These are phyloP conservation scores for Euphorbia pulcherrima DNA, from an alignment of 345 rosid genomes.

Conservation along the genomic window DNA sequence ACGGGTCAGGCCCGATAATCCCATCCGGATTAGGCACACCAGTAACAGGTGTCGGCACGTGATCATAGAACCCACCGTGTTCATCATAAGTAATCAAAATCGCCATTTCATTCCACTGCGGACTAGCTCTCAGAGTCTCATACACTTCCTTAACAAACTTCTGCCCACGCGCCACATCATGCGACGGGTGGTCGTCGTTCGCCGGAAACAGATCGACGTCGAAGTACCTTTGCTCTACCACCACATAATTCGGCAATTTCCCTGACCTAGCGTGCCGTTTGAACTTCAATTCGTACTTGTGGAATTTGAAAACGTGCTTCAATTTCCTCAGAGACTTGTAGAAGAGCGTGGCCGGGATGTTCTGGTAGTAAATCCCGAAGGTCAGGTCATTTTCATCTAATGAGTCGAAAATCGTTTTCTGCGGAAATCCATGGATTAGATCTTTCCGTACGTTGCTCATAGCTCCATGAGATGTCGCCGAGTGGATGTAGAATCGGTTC, in stretches of 20 bases:
- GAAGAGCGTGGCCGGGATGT: slow-evolving; percentile 90
- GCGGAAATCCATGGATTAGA: slow-evolving; percentile 84
- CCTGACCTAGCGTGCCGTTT: slow-evolving; percentile 66
- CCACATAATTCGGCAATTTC: slow-evolving; percentile 73
- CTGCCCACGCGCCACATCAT: slow-evolving; percentile 85
- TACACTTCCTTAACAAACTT: slow-evolving; percentile 90
- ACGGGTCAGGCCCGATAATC: slow-evolving; percentile 83
- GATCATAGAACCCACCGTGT: slow-evolving; percentile 97
- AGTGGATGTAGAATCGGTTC: slow-evolving; percentile 93
- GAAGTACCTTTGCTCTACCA: slow-evolving; percentile 84
- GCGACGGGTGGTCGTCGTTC: slow-evolving; percentile 96
- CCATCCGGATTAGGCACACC: slow-evolving; percentile 94
- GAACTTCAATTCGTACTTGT: slow-evolving; percentile 56
- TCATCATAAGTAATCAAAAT: slow-evolving; percentile 86
- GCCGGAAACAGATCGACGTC: slow-evolving; percentile 66
- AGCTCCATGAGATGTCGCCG: slow-evolving; percentile 96
- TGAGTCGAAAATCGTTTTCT: slow-evolving; percentile 85
- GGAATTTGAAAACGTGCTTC: slow-evolving; percentile 65
- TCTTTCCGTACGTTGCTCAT: slow-evolving; percentile 80
- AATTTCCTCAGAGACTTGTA: slow-evolving; percentile 65
- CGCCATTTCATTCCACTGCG: slow-evolving; percentile 98
- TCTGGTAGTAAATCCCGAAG: slow-evolving; percentile 91
- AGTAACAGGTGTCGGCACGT: slow-evolving; percentile 79
- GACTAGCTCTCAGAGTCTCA: slow-evolving; percentile 79
- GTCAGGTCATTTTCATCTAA: slow-evolving; percentile 75